Evolutionary conservation across 2,329 filamentous ascomycete genomes (phyloP).

Genomic region (Colletotrichum chrysophilum): DNA sequence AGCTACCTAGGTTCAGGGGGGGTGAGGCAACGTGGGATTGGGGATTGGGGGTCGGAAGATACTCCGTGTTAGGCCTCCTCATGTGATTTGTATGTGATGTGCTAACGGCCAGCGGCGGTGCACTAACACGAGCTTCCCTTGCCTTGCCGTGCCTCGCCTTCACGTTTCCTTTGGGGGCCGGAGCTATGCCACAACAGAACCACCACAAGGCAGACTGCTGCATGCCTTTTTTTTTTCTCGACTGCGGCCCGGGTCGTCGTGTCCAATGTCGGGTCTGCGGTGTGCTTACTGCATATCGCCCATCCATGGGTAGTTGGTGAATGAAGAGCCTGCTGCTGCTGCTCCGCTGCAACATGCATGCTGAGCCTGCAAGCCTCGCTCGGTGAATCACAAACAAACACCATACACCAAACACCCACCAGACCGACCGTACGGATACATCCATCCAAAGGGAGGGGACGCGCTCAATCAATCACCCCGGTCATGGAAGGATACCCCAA

Average conservation of each 20-base stretch:
- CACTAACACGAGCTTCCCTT: background rate
- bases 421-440: background rate
- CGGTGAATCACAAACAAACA: background rate
- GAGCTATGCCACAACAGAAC: background rate
- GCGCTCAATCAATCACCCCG: background rate
- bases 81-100: background rate
- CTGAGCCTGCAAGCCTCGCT: background rate
- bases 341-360: background rate
- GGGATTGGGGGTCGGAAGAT: background rate
- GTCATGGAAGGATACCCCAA: background rate
- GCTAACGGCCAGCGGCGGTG: background rate
- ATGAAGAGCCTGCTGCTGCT: background rate
- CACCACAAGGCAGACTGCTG: background rate
- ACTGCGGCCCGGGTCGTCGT: background rate
- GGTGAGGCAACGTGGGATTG: background rate
- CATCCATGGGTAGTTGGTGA: background rate
- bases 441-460: background rate
- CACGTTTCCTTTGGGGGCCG: background rate
- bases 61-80: conserved; percentile 1
- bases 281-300: background rate
- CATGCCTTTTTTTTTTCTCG: background rate
- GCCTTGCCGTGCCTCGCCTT: background rate
- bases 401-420: background rate
- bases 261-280: background rate
- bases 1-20: background rate